These are phyloP conservation scores for Coprinopsis cinerea DNA, from an alignment of 768 basidiomycete genomes.

Conservation along the genomic window DNA sequence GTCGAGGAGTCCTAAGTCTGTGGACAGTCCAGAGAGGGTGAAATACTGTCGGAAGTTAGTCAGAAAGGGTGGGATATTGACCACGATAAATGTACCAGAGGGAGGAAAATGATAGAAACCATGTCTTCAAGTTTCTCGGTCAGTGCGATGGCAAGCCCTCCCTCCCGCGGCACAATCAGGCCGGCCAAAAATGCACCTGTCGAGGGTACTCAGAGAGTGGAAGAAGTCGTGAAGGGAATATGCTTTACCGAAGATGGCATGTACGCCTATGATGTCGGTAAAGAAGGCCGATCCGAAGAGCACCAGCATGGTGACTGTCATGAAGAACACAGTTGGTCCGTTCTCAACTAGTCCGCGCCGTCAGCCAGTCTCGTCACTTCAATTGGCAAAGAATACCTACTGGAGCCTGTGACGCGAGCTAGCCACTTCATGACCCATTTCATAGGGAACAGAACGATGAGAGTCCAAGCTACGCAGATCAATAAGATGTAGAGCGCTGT, in stretches of 20 bases:
- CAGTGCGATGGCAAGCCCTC: slow-evolving; percentile 79
- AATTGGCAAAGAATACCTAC: slow-evolving; percentile 25
- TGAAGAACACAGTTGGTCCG: slow-evolving; percentile 83
- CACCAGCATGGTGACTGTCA: slow-evolving; percentile 76
- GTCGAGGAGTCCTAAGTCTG: slow-evolving; percentile 80
- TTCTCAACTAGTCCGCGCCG: slow-evolving; percentile 42
- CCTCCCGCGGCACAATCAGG: slow-evolving; percentile 79
- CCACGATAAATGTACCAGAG: slow-evolving; percentile 47
- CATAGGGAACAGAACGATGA: slow-evolving; percentile 69
- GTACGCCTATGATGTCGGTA: slow-evolving; percentile 88
- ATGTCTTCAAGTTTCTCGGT: slow-evolving; percentile 97
- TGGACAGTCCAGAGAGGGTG: slow-evolving; percentile 84
- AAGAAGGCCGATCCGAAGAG: slow-evolving; percentile 88
- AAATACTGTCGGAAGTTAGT: slow-evolving; percentile 58
- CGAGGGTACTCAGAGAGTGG: neutral
- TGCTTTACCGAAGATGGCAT: slow-evolving; percentile 76
- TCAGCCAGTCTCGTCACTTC: neutral
- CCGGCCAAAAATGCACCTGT: slow-evolving; percentile 78
- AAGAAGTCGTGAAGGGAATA: neutral
- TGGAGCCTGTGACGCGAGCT: slow-evolving; percentile 72
- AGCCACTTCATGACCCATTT: slow-evolving; percentile 62
- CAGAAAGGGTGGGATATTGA: slow-evolving; percentile 4
- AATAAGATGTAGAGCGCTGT: slow-evolving; percentile 84
- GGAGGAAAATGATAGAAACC: slow-evolving; percentile 84
- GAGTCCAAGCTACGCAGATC: slow-evolving; percentile 70